These are phyloP conservation scores for Vitis hybrid DNA, from an alignment of 177 flowering plant species.

Conservation along the genomic window DNA sequence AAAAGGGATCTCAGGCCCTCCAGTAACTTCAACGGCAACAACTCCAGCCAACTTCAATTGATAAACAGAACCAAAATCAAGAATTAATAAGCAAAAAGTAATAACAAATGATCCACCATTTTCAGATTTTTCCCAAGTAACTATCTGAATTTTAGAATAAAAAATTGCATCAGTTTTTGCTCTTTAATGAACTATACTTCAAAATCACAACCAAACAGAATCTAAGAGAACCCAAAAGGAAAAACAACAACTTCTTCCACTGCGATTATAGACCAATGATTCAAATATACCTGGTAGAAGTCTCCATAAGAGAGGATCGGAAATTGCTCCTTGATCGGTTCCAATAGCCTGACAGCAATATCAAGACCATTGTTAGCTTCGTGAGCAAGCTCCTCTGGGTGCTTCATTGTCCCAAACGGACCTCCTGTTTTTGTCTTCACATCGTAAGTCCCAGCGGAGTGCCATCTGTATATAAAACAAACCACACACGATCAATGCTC, in stretches of 20 bases:
- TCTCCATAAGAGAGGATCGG: slow-evolving; percentile 69
- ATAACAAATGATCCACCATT: no score
- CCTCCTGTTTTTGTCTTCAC: slow-evolving; percentile 75
- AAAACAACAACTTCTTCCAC: no score
- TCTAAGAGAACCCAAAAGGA: not conserved
- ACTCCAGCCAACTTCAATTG: slow-evolving; percentile 79
- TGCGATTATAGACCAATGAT: not conserved
- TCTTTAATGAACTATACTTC: no score
- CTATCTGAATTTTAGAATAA: no score
- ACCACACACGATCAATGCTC: not conserved
- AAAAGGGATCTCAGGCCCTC: slow-evolving; percentile 95
- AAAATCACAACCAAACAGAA: not conserved
- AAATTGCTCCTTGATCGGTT: slow-evolving; percentile 68
- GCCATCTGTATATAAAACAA: slow-evolving; percentile 57
- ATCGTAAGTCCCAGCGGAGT: slow-evolving; percentile 85
- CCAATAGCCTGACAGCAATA: slow-evolving; percentile 72
- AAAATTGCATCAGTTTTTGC: no score
- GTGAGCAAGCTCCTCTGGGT: slow-evolving; percentile 57
- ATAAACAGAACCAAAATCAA: not conserved
- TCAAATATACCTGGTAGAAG: slow-evolving; percentile 58
- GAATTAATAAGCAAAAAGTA: no score
- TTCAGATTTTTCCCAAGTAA: no score
- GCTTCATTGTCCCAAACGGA: slow-evolving; percentile 85
- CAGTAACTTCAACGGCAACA: slow-evolving; percentile 87
- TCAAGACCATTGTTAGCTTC: slow-evolving; percentile 80